Percentiles rank a stretch among this genome's conserved stretches.
phyloP scores from a whole-genome alignment of 2,329 filamentous ascomycete genomes.

The Sporothrix curviconia region DNA sequence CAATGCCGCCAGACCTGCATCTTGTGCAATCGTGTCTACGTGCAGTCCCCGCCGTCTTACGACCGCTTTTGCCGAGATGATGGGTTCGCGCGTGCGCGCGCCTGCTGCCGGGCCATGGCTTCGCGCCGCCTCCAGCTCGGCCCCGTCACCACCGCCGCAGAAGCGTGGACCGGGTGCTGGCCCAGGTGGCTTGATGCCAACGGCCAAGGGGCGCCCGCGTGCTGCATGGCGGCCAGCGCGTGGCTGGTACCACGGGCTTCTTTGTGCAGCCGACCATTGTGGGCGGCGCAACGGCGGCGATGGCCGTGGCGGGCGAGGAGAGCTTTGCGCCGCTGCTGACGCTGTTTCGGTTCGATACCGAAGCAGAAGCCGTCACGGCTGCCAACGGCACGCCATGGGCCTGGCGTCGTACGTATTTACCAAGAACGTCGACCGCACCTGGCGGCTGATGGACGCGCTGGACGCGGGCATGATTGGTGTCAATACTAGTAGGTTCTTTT shows the following conservation, averaged over 20 bases:
- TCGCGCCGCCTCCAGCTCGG: conserved; percentile 27
- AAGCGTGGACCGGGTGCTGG: conserved; percentile 29
- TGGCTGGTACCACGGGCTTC: conserved; percentile 45
- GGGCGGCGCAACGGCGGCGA: conserved; percentile 32
- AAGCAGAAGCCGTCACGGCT: conserved; percentile 45
- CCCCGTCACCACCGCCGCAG: conserved; percentile 29
- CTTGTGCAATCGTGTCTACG: conserved; percentile 64
- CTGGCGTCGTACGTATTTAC: conserved; percentile 28
- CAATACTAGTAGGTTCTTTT: conserved; percentile 19
- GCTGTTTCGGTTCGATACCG: conserved; percentile 47
- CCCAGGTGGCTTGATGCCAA: conserved; percentile 20
- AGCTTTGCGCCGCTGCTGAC: conserved; percentile 52
- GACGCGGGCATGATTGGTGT: conserved; percentile 57
- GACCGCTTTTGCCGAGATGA: conserved; percentile 49
- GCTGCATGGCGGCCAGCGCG: conserved; percentile 43
- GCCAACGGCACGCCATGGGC: conserved; percentile 43
- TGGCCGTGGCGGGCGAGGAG: conserved; percentile 45
- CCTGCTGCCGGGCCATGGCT: conserved; percentile 21
- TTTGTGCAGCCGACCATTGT: conserved; percentile 43
- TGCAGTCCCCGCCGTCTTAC: conserved; percentile 54
- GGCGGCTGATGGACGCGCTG: conserved; percentile 40
- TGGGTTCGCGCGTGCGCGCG: conserved; percentile 31
- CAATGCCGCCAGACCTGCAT: conserved; percentile 70
- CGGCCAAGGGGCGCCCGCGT: conserved; percentile 21
- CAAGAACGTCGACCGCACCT: conserved; percentile 28